phyloP scores from a whole-genome alignment of 345 rosid genomes.

The Hibiscus syriacus region DNA sequence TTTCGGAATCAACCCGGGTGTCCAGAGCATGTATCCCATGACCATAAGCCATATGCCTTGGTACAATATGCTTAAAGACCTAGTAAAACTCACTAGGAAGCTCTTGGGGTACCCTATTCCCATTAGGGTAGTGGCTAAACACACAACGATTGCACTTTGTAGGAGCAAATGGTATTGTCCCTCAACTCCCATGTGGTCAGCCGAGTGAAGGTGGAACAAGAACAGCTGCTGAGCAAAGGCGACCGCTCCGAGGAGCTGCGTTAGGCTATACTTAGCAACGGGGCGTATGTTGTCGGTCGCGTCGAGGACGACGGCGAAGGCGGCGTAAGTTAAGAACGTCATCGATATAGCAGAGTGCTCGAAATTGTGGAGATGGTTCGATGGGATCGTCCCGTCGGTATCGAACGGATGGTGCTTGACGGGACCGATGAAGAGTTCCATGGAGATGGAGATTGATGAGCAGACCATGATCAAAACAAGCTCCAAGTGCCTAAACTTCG shows the following conservation, averaged over 20 bases:
- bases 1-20: constrained; percentile 50
- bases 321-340: constrained; percentile 61
- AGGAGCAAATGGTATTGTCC: constrained; percentile 79
- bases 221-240: constrained; percentile 69
- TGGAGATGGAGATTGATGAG: constrained; percentile 51
- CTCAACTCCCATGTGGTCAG: constrained; percentile 77
- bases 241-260: constrained; percentile 45
- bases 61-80: constrained; percentile 56
- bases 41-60: constrained; percentile 74
- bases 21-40: constrained; percentile 79
- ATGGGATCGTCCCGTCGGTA: constrained; percentile 67
- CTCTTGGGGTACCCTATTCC: constrained; percentile 54
- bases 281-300: constrained; percentile 12
- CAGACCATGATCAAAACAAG: constrained; percentile 49
- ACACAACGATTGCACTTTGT: constrained; percentile 45
- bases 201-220: constrained; percentile 71
- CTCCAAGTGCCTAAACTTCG: constrained; percentile 49
- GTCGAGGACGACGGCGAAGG: constrained; percentile 51
- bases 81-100: constrained; percentile 59
- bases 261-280: constrained; percentile 27
- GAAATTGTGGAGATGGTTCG: constrained; percentile 82
- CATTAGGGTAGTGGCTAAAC: constrained; percentile 52
- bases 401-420: constrained; percentile 68
- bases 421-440: constrained; percentile 77
- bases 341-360: constrained; percentile 69